Conservation (phyloP, 305 asterid species). For the Fraxinus velutina region DNA sequence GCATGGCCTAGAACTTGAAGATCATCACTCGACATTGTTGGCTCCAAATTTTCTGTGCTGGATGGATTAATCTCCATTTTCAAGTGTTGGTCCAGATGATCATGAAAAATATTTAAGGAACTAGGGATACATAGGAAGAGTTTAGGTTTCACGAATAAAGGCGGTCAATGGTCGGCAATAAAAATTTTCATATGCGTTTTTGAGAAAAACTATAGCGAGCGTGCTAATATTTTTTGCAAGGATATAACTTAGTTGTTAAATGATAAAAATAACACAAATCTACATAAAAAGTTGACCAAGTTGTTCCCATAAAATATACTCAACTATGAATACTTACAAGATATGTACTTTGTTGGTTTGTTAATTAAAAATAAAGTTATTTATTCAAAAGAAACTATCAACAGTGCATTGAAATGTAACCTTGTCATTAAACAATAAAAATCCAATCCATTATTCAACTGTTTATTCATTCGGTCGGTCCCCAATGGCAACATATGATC, state of each 20-base stretch:
- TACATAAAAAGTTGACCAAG: neutral
- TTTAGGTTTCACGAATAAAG: slow-evolving; percentile 7
- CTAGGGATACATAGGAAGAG: neutral
- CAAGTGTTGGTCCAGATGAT: neutral
- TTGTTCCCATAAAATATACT: neutral
- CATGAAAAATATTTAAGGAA: neutral
- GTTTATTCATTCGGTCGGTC: neutral
- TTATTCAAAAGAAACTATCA: neutral
- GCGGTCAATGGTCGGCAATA: slow-evolving; percentile 35
- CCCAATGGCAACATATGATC: neutral
- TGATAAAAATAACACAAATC: neutral
- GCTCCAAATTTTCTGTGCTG: slow-evolving; percentile 21
- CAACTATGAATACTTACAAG: neutral
- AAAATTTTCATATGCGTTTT: neutral
- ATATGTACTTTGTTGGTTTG: neutral
- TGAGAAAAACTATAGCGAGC: slow-evolving; percentile 19
- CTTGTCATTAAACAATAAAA: too few species aligned
- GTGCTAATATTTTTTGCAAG: slow-evolving; percentile 18
- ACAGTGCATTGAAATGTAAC: neutral
- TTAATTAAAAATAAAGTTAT: neutral
- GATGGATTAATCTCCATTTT: slow-evolving; percentile 35
- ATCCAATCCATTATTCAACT: neutral
- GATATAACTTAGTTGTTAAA: neutral
- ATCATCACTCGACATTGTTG: slow-evolving; percentile 24
- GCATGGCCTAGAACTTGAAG: slow-evolving; percentile 17